phyloP scores from a whole-genome alignment of 164 flowering plant species.

The Annona cherimola region DNA sequence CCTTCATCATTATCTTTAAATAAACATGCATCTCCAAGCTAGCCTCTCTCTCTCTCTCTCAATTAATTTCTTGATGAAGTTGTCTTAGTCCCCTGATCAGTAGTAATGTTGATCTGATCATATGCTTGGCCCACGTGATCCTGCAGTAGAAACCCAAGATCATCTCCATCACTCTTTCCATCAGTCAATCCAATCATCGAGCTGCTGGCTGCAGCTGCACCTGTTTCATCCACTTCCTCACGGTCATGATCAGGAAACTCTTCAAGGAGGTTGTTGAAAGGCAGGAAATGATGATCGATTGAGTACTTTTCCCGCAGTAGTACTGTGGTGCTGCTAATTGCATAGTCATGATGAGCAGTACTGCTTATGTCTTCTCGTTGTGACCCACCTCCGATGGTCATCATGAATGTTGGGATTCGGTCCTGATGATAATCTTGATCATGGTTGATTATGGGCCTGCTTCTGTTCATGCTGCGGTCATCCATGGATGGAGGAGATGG shows the following conservation, averaged over 20 bases:
- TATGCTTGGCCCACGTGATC: no score
- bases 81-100: no score
- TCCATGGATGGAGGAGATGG: slow-evolving; percentile 13
- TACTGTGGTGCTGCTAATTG: slow-evolving; percentile 10
- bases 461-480: slow-evolving; percentile 3
- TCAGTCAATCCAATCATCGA: slow-evolving; percentile 6
- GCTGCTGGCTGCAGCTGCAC: no score
- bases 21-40: no score
- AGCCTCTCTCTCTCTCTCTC: no score
- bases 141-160: slow-evolving; percentile 45
- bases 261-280: slow-evolving; percentile 15
- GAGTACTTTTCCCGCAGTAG: slow-evolving; percentile 8
- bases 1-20: no score
- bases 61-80: no score
- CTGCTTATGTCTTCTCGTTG: no score
- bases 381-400: no score
- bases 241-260: slow-evolving; percentile 6
- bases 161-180: slow-evolving; percentile 16
- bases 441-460: slow-evolving; percentile 6
- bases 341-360: not conserved
- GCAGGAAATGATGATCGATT: slow-evolving; percentile 15
- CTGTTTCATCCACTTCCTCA: slow-evolving; percentile 6
- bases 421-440: slow-evolving; percentile 7
- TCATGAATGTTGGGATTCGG: no score
- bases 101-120: no score